A percentile compares a stretch with the other conserved stretches of the same genome.
Conservation (phyloP, 2,329 filamentous ascomycete species). For the Venturia aucupariae region DNA sequence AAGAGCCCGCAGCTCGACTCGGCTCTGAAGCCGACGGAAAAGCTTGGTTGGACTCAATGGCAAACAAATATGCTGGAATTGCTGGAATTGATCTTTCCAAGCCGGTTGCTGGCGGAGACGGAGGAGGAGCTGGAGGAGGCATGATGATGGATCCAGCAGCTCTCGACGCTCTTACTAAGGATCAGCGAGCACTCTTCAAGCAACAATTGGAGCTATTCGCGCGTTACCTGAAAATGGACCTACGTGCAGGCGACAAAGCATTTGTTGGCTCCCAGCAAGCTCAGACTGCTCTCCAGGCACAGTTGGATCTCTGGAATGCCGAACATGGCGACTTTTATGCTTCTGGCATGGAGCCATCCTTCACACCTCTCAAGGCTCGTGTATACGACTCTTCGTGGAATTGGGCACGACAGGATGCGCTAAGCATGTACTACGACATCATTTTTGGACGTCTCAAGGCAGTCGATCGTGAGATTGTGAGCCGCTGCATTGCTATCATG, state of each 20-base stretch:
- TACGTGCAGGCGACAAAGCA: constrained; percentile 92
- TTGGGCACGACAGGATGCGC: constrained; percentile 93
- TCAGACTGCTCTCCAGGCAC: constrained; percentile 77
- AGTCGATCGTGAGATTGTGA: constrained; percentile 95
- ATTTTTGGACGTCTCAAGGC: constrained; percentile 91
- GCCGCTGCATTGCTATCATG: constrained; percentile 98
- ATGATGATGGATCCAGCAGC: constrained; percentile 99
- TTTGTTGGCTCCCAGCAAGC: constrained; percentile 78
- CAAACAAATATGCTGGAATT: constrained; percentile 79
- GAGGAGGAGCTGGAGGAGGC: constrained; percentile 62
- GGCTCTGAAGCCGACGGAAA: constrained; percentile 88
- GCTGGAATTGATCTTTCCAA: constrained; percentile 78
- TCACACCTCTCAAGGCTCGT: constrained; percentile 86
- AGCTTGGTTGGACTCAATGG: constrained; percentile 76
- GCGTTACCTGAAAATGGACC: constrained; percentile 92
- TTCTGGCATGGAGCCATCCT: constrained; percentile 84
- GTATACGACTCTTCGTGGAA: constrained; percentile 99
- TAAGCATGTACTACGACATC: constrained; percentile 98
- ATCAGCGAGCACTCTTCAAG: constrained; percentile 93
- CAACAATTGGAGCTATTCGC: constrained; percentile 94
- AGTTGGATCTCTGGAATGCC: constrained; percentile 87
- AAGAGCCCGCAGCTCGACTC: constrained; percentile 82
- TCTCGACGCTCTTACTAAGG: constrained; percentile 92
- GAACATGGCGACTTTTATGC: constrained; percentile 98
- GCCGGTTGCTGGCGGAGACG: constrained; percentile 60